Base-by-base conservation (phyloP, 2,329 filamentous ascomycete genomes). In the Cyphellophora attinorum region DNA sequence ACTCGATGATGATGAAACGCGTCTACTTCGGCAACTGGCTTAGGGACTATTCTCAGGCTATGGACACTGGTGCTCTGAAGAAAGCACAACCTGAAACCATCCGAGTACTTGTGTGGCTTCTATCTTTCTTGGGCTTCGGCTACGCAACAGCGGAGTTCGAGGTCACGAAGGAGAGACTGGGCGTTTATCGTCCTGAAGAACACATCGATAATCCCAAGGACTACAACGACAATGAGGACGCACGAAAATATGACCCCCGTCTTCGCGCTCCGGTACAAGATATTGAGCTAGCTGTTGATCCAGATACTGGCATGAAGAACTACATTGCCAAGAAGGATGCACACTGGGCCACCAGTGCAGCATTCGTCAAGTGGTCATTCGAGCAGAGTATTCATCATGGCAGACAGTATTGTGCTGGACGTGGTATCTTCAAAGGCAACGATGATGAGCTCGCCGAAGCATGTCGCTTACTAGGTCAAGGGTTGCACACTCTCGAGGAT, bases 311-410 rank as follows among this genome's bases (percentile, higher is more conserved):
- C n/a, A 94, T 98, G 89, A 98, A 96, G 61, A 96, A 96, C 57
- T 98, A 98, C 58, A 96, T 98, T 47, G 79, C 89, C 40, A 96
- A 95, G 51, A 89, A 96, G 56, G 67, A 63, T 11, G 85, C 86
- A 4, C 72, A 75, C 27, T 95, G 88, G 83, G 85, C 88, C 2
- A 98, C 91, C 13, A 94, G 86, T 44, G 67, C 83, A 5, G 88
- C 83, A 25, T 95, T 89, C 51, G 70, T 94, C 40, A 77, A 79
- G 47, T 84, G 76, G 59, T 86, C 81, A 49, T 58, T 91, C 42
- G 69, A 70, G 11, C 74, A 82, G 40, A 75, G 79, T 54, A 82
- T 89, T 42, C 83, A 89, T 58, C 86, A 74, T 48, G 84, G 83
- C 11, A 72, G 84, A 21, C 60, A 83, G 17, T 89, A 88, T 53